Base-by-base conservation (phyloP, 2,329 filamentous ascomycete genomes). In the Aspergillus costaricaensis region DNA sequence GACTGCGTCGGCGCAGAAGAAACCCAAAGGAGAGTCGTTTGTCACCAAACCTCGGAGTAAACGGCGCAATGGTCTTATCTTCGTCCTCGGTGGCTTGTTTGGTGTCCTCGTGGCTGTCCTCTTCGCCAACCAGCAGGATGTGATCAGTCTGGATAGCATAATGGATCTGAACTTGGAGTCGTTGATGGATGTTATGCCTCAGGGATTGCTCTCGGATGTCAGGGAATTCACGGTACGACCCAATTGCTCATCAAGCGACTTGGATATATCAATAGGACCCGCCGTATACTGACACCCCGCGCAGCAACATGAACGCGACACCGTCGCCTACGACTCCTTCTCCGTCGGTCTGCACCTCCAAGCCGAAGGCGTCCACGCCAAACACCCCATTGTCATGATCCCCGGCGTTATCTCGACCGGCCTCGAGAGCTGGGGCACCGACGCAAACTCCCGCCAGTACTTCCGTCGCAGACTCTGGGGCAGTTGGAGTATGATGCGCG, bases 401-500 rank as follows among this genome's bases (percentile, higher is more conserved):
- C 95, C 95, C 0, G 95, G 95, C 4, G 95, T 99, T 61, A 99
- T 99, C 67, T 98, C 95, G 0, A 98, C 95, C 0, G 95, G 95
- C 1, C 84, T 99, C 23, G 95, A 99, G 77, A 96, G 92, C 51
- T 99, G 95, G 95, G 92, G 94, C 4, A 98, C 95, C 0, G 88
- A 90, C 54, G 91, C 93, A 71, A 81, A 83, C 44, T 96, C 93
- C 7, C 86, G 92, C 38, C 90, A 89, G 61, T 99, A 98, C 77
- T 99, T 99, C 76, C 85, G 95, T 64, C 96, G 96, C 79, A 84
- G 95, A 57, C 80, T 99, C 53, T 99, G 95, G 95, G 95, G 95
- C 4, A 96, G 92, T 68, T 99, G 96, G 95, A 96, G 87, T 65
- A 99, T 99, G 95, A 97, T 99, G 92, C 86, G 90, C 53, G 94